These are phyloP conservation scores for Jimgerdemannia flammicorona DNA, from an alignment of 192 early-diverging fungal species.

Conservation along the genomic window DNA sequence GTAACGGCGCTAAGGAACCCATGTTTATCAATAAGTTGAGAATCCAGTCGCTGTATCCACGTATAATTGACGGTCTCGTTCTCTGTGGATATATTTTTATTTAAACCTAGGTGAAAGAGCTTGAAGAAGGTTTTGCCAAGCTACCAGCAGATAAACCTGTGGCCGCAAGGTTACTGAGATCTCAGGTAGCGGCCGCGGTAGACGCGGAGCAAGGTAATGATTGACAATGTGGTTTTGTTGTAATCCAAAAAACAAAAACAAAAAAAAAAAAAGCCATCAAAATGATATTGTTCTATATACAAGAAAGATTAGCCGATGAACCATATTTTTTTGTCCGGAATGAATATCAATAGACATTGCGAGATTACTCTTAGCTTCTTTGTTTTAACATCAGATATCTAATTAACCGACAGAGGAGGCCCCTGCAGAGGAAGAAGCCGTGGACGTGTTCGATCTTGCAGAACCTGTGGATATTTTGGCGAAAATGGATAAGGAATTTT, in stretches of 20 bases:
- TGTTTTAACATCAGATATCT: too few relatives aligned
- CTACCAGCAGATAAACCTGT: constrained; percentile 56
- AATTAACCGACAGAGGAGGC: constrained; percentile 29
- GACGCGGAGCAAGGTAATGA: constrained; percentile 10
- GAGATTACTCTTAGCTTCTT: too few relatives aligned
- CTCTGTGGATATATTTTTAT: neutral
- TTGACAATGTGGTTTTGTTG: too few relatives aligned
- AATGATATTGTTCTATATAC: too few relatives aligned
- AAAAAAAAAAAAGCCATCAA: too few relatives aligned
- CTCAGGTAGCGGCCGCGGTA: constrained; percentile 66
- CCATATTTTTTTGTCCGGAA: too few relatives aligned
- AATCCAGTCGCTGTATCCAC: too few relatives aligned
- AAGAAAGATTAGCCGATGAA: too few relatives aligned
- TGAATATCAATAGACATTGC: too few relatives aligned
- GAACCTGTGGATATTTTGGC: constrained; percentile 90
- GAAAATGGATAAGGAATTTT: constrained; percentile 82
- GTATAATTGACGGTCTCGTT: neutral
- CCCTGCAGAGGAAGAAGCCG: constrained; percentile 50
- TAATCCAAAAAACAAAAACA: constrained; percentile 18
- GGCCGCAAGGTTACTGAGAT: constrained; percentile 72
- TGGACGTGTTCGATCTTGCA: constrained; percentile 78
- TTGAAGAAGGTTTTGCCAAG: constrained; percentile 79
- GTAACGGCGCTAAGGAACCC: neutral
- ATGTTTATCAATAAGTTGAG: too few relatives aligned
- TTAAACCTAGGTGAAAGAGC: constrained; percentile 64